Percentiles rank a stretch among this genome's conserved stretches.
Conservation (phyloP, 2,329 filamentous ascomycete genomes). For the Claviceps sp. region DNA sequence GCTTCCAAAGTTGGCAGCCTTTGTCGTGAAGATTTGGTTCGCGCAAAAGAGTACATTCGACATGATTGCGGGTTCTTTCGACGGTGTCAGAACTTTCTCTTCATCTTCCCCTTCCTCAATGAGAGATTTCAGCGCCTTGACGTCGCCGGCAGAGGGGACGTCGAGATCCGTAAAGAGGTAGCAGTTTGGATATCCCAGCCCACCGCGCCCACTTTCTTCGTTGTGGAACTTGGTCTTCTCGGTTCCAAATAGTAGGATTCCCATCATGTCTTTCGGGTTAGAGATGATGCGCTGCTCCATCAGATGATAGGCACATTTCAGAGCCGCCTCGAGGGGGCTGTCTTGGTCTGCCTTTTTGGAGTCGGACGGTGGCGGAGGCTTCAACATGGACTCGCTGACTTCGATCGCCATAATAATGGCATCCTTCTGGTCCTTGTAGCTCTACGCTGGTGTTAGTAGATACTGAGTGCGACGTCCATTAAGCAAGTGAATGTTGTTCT, state of each 20-base stretch:
- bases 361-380: constrained; percentile 45
- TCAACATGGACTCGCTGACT: constrained; percentile 77
- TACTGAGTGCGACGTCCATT: background rate
- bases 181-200: constrained; percentile 71
- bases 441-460: constrained; percentile 31
- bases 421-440: constrained; percentile 88
- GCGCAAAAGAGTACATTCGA: constrained; percentile 85
- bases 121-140: constrained; percentile 63
- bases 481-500: background rate
- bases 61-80: constrained; percentile 61
- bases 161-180: constrained; percentile 84
- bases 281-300: constrained; percentile 99
- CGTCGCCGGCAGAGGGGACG: constrained; percentile 73
- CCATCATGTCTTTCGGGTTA: constrained; percentile 94
- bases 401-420: constrained; percentile 97
- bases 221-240: constrained; percentile 68
- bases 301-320: constrained; percentile 87
- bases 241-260: constrained; percentile 82
- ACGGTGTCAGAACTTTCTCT: constrained; percentile 54
- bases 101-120: constrained; percentile 67
- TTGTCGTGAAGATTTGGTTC: constrained; percentile 92
- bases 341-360: constrained; percentile 68
- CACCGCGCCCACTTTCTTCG: constrained; percentile 45
- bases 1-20: constrained; percentile 86
- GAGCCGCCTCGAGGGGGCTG: constrained; percentile 65